A percentile compares a stretch with the other conserved stretches of the same genome.
Conservation (phyloP, 352 stramenopile species). For the Globisporangium paroecandrum region DNA sequence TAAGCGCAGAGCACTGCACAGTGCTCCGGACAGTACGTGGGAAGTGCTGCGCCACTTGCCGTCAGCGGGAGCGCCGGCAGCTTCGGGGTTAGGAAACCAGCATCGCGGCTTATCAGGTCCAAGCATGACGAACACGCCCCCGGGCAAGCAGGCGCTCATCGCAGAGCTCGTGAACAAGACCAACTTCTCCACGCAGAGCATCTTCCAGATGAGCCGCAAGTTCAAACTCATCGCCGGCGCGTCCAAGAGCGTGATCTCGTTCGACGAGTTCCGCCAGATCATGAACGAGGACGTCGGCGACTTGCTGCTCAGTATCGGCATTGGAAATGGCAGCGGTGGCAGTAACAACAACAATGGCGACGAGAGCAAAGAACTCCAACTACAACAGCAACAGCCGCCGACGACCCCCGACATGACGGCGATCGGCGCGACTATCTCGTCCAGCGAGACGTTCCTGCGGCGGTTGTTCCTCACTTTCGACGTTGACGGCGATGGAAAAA, state of each 20-base stretch:
- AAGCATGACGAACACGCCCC: neutral
- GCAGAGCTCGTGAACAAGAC: constrained; percentile 37
- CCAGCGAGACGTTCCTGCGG: constrained; percentile 39
- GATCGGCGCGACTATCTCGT: constrained; percentile 42
- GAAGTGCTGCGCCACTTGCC: constrained; percentile 20
- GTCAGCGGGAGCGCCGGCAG: neutral
- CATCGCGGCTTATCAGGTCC: neutral
- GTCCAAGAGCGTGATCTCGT: constrained; percentile 34
- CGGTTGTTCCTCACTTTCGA: constrained; percentile 44
- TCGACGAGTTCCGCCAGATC: constrained; percentile 39
- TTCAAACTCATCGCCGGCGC: constrained; percentile 43
- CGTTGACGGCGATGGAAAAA: constrained; percentile 37
- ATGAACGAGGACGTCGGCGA: constrained; percentile 32
- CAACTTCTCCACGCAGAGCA: constrained; percentile 38
- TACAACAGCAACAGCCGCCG: neutral
- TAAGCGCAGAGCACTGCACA: constrained; percentile 16
- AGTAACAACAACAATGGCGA: neutral
- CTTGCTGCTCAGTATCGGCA: constrained; percentile 25
- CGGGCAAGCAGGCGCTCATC: constrained; percentile 45
- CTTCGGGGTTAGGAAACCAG: neutral
- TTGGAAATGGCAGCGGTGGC: neutral
- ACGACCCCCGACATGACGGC: constrained; percentile 20
- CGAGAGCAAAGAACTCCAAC: neutral
- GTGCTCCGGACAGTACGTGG: constrained; percentile 20
- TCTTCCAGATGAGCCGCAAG: constrained; percentile 51